A percentile compares a stretch with the other conserved stretches of the same genome.
phyloP scores from a whole-genome alignment of 2,329 filamentous ascomycete species.

The Thielaviopsis euricoi region DNA sequence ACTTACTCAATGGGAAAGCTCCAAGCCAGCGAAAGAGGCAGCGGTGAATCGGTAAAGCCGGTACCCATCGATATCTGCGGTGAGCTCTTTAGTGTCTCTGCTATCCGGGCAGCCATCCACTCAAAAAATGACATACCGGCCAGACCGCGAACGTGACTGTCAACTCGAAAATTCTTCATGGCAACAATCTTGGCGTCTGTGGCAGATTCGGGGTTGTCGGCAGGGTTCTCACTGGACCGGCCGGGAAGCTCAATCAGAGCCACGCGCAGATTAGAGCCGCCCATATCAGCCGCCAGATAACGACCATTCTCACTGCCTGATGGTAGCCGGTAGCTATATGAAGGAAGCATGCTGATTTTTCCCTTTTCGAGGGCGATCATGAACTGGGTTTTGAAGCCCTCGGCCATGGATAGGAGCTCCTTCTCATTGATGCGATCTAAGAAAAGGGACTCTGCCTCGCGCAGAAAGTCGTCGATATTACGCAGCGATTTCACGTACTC shows the following conservation, averaged over 20 bases:
- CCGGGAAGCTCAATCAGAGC: slow-evolving; percentile 40
- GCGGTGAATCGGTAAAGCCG: slow-evolving; percentile 22
- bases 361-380: slow-evolving; percentile 33
- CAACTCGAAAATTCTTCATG: slow-evolving; percentile 40
- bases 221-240: slow-evolving; percentile 23
- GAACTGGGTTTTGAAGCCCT: slow-evolving; percentile 37
- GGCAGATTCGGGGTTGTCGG: slow-evolving; percentile 31
- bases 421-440: slow-evolving; percentile 28
- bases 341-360: slow-evolving; percentile 45
- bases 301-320: slow-evolving; percentile 41
- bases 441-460: slow-evolving; percentile 36
- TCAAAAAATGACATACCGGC: slow-evolving; percentile 46
- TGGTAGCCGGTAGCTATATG: slow-evolving; percentile 48
- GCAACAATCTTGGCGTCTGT: slow-evolving; percentile 16
- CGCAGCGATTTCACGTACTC: background rate
- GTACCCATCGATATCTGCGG: slow-evolving; percentile 13
- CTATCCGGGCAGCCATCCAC: slow-evolving; percentile 49
- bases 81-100: slow-evolving; percentile 30
- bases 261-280: slow-evolving; percentile 50
- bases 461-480: slow-evolving; percentile 34
- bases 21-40: slow-evolving; percentile 48
- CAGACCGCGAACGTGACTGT: slow-evolving; percentile 35
- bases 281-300: slow-evolving; percentile 50
- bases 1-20: slow-evolving; percentile 54
- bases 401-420: slow-evolving; percentile 29